Conservation (phyloP, 257 asterid genomes). For the Coffea canephora region DNA sequence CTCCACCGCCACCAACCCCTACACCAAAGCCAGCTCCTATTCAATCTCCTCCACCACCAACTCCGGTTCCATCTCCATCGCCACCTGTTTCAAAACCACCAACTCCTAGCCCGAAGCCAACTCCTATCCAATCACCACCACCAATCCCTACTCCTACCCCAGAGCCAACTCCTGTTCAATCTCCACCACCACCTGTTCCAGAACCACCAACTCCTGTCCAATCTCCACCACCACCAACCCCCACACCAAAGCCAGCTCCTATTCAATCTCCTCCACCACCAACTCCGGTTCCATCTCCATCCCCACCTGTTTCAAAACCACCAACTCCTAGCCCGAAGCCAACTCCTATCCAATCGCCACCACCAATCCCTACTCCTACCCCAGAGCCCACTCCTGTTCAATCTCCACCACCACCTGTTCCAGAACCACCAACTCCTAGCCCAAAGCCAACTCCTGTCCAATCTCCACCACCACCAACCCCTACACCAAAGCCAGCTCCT, state of each 20-base stretch:
- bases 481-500: no score
- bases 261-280: neutral
- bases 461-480: neutral
- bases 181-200: neutral
- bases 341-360: constrained; percentile 9
- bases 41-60: constrained; percentile 1
- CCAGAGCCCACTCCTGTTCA: neutral
- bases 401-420: neutral
- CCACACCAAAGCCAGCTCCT: no score
- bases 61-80: constrained; percentile 12
- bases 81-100: constrained; percentile 7
- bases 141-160: neutral
- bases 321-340: neutral
- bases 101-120: neutral
- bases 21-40: no score
- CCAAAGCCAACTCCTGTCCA: no score
- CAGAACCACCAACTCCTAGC: constrained; percentile 1
- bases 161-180: neutral
- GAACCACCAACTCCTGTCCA: neutral
- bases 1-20: neutral
- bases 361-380: neutral
- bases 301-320: constrained; percentile 1
- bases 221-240: neutral
- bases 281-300: constrained; percentile 15
- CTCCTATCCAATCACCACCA: constrained; percentile 9